Percentiles rank a stretch among this genome's conserved stretches.
Conservation (phyloP, 1,284 basidiomycete genomes). For the Wolfiporia cocos region DNA sequence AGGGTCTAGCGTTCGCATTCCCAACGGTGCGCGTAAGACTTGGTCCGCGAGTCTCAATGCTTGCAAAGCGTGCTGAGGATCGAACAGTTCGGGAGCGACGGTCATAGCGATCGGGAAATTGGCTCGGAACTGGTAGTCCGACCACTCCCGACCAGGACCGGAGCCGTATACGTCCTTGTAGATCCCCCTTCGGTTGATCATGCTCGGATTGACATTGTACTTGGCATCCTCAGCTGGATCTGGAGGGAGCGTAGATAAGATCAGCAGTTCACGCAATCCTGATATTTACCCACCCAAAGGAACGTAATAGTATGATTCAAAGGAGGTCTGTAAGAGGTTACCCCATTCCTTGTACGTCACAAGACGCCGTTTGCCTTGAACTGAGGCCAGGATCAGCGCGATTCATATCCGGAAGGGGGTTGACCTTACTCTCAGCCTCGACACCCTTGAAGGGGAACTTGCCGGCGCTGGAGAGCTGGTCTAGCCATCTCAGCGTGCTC, state of each 20-base stretch:
- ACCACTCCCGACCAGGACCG: conserved; percentile 83
- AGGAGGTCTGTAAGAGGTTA: conserved; percentile 77
- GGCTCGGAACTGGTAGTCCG: conserved; percentile 91
- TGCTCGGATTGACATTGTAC: conserved; percentile 64
- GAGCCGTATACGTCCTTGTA: conserved; percentile 98
- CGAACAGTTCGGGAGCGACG: conserved; percentile 94
- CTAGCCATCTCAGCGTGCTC: conserved; percentile 90
- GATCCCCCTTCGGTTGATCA: conserved; percentile 90
- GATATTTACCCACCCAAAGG: conserved; percentile 53
- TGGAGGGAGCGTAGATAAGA: conserved; percentile 6
- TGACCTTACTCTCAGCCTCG: conserved; percentile 64
- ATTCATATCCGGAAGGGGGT: background rate
- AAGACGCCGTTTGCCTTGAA: conserved; percentile 63
- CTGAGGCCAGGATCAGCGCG: conserved; percentile 33
- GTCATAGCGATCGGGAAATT: conserved; percentile 97
- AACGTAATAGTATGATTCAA: conserved; percentile 90
- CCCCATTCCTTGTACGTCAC: conserved; percentile 93
- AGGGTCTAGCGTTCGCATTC: conserved; percentile 93
- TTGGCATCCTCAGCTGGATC: conserved; percentile 70
- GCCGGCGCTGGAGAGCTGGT: conserved; percentile 55
- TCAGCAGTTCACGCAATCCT: background rate
- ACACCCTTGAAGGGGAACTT: conserved; percentile 92
- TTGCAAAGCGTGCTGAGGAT: conserved; percentile 70
- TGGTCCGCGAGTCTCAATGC: conserved; percentile 77
- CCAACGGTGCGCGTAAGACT: conserved; percentile 76